Evolutionary conservation across 495 filamentous ascomycete genomes (phyloP), one percentile per base, ranked within the genome.

Genomic region (Talaromyces thailandensis): DNA sequence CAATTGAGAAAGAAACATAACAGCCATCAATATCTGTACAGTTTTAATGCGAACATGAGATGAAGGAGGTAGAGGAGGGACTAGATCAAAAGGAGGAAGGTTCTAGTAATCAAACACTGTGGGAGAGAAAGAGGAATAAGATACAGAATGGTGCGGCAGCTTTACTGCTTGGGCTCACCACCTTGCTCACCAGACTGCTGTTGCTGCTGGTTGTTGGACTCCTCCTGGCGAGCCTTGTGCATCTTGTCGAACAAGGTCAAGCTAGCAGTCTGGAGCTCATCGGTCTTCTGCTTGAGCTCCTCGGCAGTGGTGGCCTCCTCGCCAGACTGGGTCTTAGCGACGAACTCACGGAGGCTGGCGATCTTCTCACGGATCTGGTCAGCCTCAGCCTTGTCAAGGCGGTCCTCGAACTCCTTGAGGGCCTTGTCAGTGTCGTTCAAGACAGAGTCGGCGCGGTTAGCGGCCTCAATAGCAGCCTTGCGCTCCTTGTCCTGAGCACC

Each of bases 201-300:
- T 62, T 66, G 67, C 72, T 75, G 84, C 77, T 74, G 84, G 60
- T 55, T 69, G 63, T 57, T 57, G 62, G 73, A 63, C 75, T 90
- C 82, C 82, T 93, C 91, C 66, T 75, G 69, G 65, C 91, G 85
- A 56, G 95, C 92, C 83, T 95, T 95, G 87, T 98, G 94, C 91
- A 98, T 96, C 88, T 98, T 96, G 82, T 98, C 94, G 77, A 98
- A 98, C 66, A 98, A 86, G 75, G 88, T 96, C 80, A 98, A 83
- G 79, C 89, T 93, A 63, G 94, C 91, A 71, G 86, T 90, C 79
- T 98, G 95, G 68, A 98, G 86, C 77, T 97, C 94, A 65, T 98
- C 95, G 64, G 88, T 93, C 90, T 98, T 96, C 80, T 89, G 86
- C 87, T 98, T 98, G 71, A 98, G 83, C 74, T 96, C 89, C 64